A percentile compares a stretch with the other conserved stretches of the same genome.
Conservation (phyloP, 345 rosid species). For the Bretschneidera sinensis region DNA sequence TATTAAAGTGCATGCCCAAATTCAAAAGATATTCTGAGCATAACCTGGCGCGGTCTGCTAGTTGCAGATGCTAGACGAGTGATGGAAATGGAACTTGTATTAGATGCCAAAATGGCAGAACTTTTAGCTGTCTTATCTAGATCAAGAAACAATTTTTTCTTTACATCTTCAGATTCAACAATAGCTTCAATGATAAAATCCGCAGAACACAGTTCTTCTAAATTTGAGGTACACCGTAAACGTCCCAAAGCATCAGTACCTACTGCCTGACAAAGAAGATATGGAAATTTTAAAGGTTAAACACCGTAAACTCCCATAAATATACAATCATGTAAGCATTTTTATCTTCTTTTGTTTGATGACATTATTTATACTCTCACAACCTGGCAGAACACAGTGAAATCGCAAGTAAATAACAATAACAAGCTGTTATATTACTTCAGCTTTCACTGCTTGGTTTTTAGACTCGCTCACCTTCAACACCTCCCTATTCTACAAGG, state of each 20-base stretch:
- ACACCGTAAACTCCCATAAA: not conserved
- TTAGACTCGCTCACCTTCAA: no score
- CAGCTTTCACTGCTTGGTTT: no score
- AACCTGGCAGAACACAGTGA: not conserved
- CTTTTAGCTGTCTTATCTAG: conserved; percentile 57
- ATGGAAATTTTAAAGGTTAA: not conserved
- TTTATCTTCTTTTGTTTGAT: not conserved
- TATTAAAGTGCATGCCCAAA: not conserved
- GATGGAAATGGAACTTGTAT: conserved; percentile 88
- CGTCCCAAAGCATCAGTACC: conserved; percentile 55
- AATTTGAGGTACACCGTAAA: conserved; percentile 47
- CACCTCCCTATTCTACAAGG: no score
- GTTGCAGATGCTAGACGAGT: conserved; percentile 82
- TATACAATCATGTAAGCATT: not conserved
- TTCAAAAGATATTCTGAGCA: conserved; percentile 4
- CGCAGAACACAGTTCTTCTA: conserved; percentile 49
- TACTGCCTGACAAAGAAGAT: conserved; percentile 38
- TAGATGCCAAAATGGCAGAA: conserved; percentile 77
- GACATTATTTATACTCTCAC: not conserved
- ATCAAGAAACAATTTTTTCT: conserved; percentile 60
- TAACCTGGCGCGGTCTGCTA: conserved; percentile 67
- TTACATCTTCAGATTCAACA: conserved; percentile 73
- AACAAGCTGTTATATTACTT: no score
- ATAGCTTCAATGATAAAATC: conserved; percentile 86
- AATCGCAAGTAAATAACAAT: no score